Conservation (phyloP, 345 rosid species). For the Boechera divaricarpa region DNA sequence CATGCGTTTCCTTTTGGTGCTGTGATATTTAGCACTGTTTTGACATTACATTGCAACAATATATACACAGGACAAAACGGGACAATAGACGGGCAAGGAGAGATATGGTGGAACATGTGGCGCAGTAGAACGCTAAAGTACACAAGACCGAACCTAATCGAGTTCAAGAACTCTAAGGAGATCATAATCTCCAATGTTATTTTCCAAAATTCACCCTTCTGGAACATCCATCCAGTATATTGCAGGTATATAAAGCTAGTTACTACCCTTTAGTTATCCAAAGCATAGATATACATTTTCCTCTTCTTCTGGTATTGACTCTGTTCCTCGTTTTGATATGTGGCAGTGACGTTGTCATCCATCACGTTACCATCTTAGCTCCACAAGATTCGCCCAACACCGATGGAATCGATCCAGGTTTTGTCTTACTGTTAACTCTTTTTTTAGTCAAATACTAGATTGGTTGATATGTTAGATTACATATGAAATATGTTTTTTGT, state of each 20-base stretch:
- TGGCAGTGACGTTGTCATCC: conserved; percentile 80
- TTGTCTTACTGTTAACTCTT: not conserved
- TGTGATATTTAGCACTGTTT: not conserved
- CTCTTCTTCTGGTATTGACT: conserved; percentile 22
- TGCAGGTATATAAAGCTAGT: conserved; percentile 63
- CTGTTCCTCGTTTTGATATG: conserved; percentile 7
- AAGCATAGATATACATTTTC: not conserved
- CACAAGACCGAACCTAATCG: conserved; percentile 86
- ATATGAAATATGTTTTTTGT: not conserved
- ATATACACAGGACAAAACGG: conserved; percentile 86
- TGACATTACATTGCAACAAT: conserved; percentile 7
- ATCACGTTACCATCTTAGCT: conserved; percentile 84
- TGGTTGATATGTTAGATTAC: not conserved
- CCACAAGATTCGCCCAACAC: conserved; percentile 92
- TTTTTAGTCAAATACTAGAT: not conserved
- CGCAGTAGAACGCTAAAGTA: conserved; percentile 75
- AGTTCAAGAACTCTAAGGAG: conserved; percentile 68
- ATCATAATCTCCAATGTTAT: conserved; percentile 86
- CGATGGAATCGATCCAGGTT: conserved; percentile 98
- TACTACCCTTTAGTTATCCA: not conserved
- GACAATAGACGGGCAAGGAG: conserved; percentile 98
- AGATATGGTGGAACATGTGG: conserved; percentile 97
- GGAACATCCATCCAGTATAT: conserved; percentile 97
- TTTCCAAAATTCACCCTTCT: conserved; percentile 84
- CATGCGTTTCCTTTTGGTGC: conserved; percentile 1